These are phyloP conservation scores for Eleusine indica DNA, from an alignment of 176 grass and related monocot species.

Conservation along the genomic window DNA sequence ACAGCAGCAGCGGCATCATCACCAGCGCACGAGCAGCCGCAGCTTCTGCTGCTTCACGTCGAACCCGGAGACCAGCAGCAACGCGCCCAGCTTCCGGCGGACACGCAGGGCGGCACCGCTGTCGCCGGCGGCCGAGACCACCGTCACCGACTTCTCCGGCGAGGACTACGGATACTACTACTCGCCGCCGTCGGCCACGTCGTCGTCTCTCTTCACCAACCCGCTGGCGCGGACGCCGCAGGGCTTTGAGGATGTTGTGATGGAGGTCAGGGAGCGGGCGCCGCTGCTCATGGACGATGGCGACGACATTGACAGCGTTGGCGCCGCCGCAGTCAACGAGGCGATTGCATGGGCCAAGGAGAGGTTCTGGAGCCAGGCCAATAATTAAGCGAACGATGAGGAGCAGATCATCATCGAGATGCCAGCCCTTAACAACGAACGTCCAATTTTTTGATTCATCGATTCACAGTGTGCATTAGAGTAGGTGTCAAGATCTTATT, in stretches of 20 bases:
- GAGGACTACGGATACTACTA: constrained; percentile 57
- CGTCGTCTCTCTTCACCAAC: constrained; percentile 54
- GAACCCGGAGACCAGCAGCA: constrained; percentile 54
- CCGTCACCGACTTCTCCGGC: constrained; percentile 46
- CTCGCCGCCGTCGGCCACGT: constrained; percentile 62
- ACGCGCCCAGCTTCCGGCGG: constrained; percentile 67
- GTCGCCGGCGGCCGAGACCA: constrained; percentile 34
- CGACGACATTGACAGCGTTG: constrained; percentile 58
- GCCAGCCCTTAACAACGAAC: neutral
- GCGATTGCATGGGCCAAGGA: constrained; percentile 94
- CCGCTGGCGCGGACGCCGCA: constrained; percentile 41
- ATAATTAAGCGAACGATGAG: neutral
- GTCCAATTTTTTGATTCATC: constrained; percentile 10
- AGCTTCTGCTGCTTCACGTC: constrained; percentile 76
- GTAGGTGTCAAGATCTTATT: neutral
- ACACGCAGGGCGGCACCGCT: constrained; percentile 38
- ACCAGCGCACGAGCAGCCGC: constrained; percentile 40
- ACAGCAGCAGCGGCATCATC: constrained; percentile 3
- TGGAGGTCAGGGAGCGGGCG: constrained; percentile 49
- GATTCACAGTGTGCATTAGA: neutral
- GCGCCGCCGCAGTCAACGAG: constrained; percentile 59
- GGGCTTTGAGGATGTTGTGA: constrained; percentile 37
- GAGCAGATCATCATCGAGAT: neutral
- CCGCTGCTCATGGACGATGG: constrained; percentile 53
- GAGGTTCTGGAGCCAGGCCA: constrained; percentile 61